Base-by-base conservation (phyloP, 140 eudicot species). In the Cichorium intybus region DNA sequence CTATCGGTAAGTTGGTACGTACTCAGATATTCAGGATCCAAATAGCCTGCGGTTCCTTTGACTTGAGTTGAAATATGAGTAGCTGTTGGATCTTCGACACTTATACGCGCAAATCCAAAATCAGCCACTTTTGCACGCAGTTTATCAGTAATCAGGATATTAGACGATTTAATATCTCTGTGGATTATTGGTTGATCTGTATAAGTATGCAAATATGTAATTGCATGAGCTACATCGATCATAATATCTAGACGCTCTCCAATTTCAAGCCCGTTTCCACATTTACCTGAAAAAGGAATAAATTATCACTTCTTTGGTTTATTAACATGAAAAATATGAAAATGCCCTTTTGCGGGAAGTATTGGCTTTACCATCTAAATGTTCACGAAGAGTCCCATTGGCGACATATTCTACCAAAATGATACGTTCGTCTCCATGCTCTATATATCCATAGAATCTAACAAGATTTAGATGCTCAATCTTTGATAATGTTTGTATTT, bases 21-120 rank as follows among this genome's bases (percentile, higher is more conserved):
- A 68, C 34, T 79, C 7, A 90, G 56, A 60, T 90, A 90, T 69
- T 90, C 97, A 18, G 97, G 97, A 73, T 90, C 97, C 74, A 87
- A 72, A 53, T 90, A 90, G 39, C 97, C 97, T 7, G 90, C 84
- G 1, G 97, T 90, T 69, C 97, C 95, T 80, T 82, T 90, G 16
- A 90, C 82, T 76, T 90, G 94, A 16, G 97, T 90, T 15, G 95
- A 90, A 31, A 90, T 82, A 43, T 90, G 97, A 54, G 97, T 90
- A 14, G 85, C 97, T 0, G 27, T 68, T 0, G 72, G 74, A 80
- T 87, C 86, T 75, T 82, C 88, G 34, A 84, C 47, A 46, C 70
- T 80, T 58, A 87, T 46, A 2, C 97, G 81, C 0, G 97, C 97
- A 62, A 90, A 76, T 33, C 95, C 97, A 76, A 90, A 90, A 72